Conservation (phyloP, 2,329 filamentous ascomycete species). For the Phyllosticta capitalensis region DNA sequence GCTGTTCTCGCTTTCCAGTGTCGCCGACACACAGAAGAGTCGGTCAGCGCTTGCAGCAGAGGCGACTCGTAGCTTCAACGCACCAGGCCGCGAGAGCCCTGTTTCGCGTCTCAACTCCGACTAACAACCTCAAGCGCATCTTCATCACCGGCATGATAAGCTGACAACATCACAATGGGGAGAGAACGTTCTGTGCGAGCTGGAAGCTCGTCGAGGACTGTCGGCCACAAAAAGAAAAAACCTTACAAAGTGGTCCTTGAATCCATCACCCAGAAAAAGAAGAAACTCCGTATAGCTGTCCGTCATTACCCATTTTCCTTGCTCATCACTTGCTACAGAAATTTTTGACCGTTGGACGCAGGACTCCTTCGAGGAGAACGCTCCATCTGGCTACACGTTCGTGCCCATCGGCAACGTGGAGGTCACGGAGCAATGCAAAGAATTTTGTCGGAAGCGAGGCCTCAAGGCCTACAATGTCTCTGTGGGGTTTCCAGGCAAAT, state of each 20-base stretch:
- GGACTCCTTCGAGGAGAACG: constrained; percentile 46
- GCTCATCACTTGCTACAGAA: constrained; percentile 8
- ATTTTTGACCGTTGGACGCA: constrained; percentile 30
- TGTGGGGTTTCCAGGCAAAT: constrained; percentile 35
- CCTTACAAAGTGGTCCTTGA: constrained; percentile 52
- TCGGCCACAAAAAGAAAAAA: constrained; percentile 14
- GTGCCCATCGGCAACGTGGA: constrained; percentile 51
- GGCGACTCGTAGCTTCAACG: not conserved
- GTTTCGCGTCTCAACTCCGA: not conserved
- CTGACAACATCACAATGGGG: not conserved
- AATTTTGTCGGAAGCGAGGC: constrained; percentile 46
- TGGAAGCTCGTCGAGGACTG: not conserved
- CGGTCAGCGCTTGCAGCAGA: not conserved
- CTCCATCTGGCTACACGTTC: constrained; percentile 52
- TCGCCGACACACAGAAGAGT: not conserved
- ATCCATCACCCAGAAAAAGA: constrained; percentile 49
- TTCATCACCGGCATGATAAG: not conserved
- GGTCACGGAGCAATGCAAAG: constrained; percentile 48
- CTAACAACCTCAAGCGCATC: not conserved
- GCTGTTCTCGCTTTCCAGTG: not conserved
- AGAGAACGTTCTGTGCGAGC: not conserved
- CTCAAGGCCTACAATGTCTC: constrained; percentile 50
- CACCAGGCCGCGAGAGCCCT: not conserved
- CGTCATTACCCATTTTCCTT: constrained; percentile 17
- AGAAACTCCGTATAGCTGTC: constrained; percentile 45